Conservation (phyloP, 305 asterid genomes). For the Plantago rigida region DNA sequence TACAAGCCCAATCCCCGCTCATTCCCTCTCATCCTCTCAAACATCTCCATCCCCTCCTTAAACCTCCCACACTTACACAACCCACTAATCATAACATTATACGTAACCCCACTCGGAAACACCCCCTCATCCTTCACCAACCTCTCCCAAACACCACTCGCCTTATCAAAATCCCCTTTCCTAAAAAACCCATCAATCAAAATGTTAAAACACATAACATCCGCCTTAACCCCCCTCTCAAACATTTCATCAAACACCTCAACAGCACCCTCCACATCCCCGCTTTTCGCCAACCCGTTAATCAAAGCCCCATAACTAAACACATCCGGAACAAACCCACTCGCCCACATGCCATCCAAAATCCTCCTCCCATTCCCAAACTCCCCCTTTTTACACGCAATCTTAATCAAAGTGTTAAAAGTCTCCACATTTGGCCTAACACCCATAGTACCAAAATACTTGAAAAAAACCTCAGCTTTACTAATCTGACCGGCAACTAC, state of each 20-base stretch:
- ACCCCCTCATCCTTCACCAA: constrained; percentile 41
- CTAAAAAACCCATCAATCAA: constrained; percentile 60
- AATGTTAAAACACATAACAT: constrained; percentile 64
- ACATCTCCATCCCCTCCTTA: constrained; percentile 48
- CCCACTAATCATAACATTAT: constrained; percentile 77
- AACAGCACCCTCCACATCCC: constrained; percentile 42
- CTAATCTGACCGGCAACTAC: constrained; percentile 52
- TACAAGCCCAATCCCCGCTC: constrained; percentile 54
- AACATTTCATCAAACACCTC: constrained; percentile 79
- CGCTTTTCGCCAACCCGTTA: constrained; percentile 51
- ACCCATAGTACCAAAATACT: constrained; percentile 51
- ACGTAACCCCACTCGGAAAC: constrained; percentile 61
- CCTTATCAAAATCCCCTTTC: constrained; percentile 47
- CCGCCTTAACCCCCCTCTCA: constrained; percentile 58
- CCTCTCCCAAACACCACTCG: constrained; percentile 57
- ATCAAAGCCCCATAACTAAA: constrained; percentile 68
- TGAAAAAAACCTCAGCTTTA: constrained; percentile 59
- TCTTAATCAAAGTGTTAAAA: constrained; percentile 54
- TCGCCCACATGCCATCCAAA: constrained; percentile 42
- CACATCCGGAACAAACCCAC: constrained; percentile 50
- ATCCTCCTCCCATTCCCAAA: constrained; percentile 46
- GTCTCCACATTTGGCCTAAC: constrained; percentile 58
- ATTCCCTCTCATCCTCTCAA: constrained; percentile 65
- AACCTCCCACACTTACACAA: constrained; percentile 67
- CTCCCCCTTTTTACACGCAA: constrained; percentile 48